Evolutionary conservation across 1,284 basidiomycete genomes (phyloP).

Genomic region (Mycena citricolor): DNA sequence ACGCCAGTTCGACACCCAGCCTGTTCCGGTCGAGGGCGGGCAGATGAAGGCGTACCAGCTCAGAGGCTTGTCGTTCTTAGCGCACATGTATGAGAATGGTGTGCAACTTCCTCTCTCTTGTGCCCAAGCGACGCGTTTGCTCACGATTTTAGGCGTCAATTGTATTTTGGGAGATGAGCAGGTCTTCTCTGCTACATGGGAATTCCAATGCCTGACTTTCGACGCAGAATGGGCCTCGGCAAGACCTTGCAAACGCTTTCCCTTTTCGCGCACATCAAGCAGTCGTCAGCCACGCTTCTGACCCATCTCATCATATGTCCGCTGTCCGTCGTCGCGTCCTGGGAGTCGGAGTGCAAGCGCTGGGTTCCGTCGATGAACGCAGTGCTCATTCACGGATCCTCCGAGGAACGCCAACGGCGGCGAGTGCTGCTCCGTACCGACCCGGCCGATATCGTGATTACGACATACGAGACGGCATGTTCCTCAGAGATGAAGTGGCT

Average conservation of each 20-base stretch:
- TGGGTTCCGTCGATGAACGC: conserved; percentile 54
- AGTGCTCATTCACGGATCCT: conserved; percentile 52
- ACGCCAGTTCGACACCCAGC: conserved; percentile 44
- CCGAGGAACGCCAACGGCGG: conserved; percentile 47
- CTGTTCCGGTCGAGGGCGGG: conserved; percentile 43
- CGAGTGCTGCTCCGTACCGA: conserved; percentile 37
- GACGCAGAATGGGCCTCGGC: conserved; percentile 60
- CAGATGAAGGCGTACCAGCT: conserved; percentile 62
- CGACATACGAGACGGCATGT: conserved; percentile 57
- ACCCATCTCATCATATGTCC: conserved; percentile 64
- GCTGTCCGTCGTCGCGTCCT: conserved; percentile 58
- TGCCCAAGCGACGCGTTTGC: conserved; percentile 3
- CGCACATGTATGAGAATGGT: conserved; percentile 59
- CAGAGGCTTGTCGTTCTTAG: conserved; percentile 52
- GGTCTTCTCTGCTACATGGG: conserved; percentile 23
- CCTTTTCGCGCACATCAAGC: conserved; percentile 55
- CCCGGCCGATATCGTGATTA: conserved; percentile 50
- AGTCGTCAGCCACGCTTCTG: conserved; percentile 37
- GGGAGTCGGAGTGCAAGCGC: conserved; percentile 54
- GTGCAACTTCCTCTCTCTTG: too few relatives aligned
- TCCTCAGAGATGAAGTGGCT: conserved; percentile 51
- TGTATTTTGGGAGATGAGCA: conserved; percentile 62
- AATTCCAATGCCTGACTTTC: conserved; percentile 9
- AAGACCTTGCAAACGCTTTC: conserved; percentile 68
- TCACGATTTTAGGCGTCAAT: conserved; percentile 46